These are phyloP conservation scores for Mimosa pudica DNA, from an alignment of 306 rosid genomes.

Conservation along the genomic window DNA sequence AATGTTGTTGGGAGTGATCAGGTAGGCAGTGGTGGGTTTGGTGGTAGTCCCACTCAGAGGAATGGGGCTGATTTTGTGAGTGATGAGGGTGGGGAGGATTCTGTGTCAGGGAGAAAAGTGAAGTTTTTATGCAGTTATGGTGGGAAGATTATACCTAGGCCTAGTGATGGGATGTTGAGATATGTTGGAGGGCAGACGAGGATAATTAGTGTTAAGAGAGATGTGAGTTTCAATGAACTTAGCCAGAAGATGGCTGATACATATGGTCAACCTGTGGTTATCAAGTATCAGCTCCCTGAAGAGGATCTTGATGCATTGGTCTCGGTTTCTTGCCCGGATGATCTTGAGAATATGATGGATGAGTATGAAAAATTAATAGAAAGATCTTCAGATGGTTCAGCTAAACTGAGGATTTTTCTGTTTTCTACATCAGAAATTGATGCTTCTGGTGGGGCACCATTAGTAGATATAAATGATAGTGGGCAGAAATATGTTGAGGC, in stretches of 20 bases:
- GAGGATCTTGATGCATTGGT: conserved; percentile 96
- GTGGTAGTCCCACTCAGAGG: conserved; percentile 36
- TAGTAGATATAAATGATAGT: conserved; percentile 54
- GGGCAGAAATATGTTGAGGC: conserved; percentile 84
- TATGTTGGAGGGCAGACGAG: conserved; percentile 95
- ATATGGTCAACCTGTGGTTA: conserved; percentile 73
- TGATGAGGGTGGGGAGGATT: conserved; percentile 73
- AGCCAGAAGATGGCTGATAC: conserved; percentile 69
- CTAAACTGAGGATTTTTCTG: conserved; percentile 77
- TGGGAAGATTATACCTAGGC: conserved; percentile 86
- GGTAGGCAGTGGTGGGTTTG: conserved; percentile 41
- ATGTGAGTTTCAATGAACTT: conserved; percentile 63
- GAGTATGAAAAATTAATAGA: conserved; percentile 79
- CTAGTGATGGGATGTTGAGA: conserved; percentile 85
- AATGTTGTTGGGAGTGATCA: conserved; percentile 51
- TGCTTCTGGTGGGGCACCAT: conserved; percentile 44
- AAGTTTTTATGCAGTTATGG: conserved; percentile 88
- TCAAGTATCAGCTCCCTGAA: conserved; percentile 87
- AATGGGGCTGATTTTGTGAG: conserved; percentile 48
- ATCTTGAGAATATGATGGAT: conserved; percentile 93
- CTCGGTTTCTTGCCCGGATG: conserved; percentile 78
- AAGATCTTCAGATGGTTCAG: conserved; percentile 75
- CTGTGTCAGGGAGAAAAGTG: conserved; percentile 57
- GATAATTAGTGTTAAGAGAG: conserved; percentile 75
- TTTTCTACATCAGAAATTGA: conserved; percentile 71